Percentiles rank a stretch among this genome's conserved stretches.
Conservation (phyloP, 2,329 filamentous ascomycete species). For the Trichophyton equinum region DNA sequence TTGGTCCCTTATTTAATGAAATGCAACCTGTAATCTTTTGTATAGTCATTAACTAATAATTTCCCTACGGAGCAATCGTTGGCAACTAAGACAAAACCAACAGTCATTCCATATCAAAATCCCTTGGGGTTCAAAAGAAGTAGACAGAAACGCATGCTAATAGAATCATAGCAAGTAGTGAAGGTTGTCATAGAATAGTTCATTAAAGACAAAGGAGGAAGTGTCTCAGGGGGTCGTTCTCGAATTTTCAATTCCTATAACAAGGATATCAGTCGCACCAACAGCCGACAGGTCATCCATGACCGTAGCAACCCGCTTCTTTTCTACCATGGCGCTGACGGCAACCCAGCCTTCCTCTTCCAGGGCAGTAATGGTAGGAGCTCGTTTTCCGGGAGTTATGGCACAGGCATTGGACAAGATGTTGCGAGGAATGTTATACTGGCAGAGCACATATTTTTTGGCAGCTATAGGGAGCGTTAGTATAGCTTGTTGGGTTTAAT, state of each 20-base stretch:
- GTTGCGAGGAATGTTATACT: conserved; percentile 77
- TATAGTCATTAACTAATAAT: too few species aligned
- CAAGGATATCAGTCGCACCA: conserved; percentile 74
- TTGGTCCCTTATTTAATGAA: too few species aligned
- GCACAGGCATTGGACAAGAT: conserved; percentile 54
- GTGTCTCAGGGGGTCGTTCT: conserved; percentile 31
- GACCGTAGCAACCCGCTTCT: conserved; percentile 67
- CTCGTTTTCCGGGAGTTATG: conserved; percentile 87
- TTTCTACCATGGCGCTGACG: conserved; percentile 86
- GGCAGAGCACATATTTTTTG: conserved; percentile 85
- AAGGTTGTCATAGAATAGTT: not conserved
- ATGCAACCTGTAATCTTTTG: too few species aligned
- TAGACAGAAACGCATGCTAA: not conserved
- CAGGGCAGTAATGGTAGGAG: conserved; percentile 78
- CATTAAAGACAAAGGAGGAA: not conserved
- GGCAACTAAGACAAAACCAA: too few species aligned
- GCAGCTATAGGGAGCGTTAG: conserved; percentile 43
- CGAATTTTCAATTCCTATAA: conserved; percentile 75
- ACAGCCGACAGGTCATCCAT: conserved; percentile 73
- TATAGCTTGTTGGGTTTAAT: not conserved
- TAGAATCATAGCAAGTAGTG: not conserved
- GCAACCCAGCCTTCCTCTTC: conserved; percentile 88
- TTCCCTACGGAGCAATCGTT: too few species aligned
- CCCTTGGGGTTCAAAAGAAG: too few species aligned
- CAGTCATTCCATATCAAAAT: too few species aligned